These are phyloP conservation scores for Xylaria sp. DNA, from an alignment of 2,329 filamentous ascomycete species.

Conservation along the genomic window DNA sequence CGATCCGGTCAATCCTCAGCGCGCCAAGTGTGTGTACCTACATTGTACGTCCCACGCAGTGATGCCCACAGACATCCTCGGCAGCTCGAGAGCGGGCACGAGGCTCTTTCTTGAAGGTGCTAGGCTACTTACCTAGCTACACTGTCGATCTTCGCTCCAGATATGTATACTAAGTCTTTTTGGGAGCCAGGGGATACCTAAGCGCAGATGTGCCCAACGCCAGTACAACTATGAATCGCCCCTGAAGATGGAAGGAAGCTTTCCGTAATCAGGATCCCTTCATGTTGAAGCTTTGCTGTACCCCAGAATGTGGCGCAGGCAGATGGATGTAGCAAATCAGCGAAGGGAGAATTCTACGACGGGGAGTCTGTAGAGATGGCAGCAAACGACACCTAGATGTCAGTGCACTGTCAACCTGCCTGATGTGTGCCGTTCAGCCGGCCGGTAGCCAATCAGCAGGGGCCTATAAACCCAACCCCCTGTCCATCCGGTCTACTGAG, in stretches of 20 bases:
- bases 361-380: constrained; percentile 10
- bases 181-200: background rate
- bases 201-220: background rate
- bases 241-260: background rate
- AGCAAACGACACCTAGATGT: too few species aligned
- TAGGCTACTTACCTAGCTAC: too few species aligned
- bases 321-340: constrained; percentile 7
- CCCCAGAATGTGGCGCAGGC: constrained; percentile 10
- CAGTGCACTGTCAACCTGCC: background rate
- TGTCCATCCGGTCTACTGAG: background rate
- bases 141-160: background rate
- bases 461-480: constrained; percentile 2
- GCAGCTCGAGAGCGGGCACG: constrained; percentile 6
- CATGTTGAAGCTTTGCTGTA: constrained; percentile 2
- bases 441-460: constrained; percentile 15
- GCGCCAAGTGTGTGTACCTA: constrained; percentile 15
- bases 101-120: constrained; percentile 14
- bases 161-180: background rate
- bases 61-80: background rate
- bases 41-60: constrained; percentile 4
- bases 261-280: too few species aligned
- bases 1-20: constrained; percentile 25
- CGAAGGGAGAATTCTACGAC: constrained; percentile 12
- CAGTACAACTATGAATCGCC: background rate
- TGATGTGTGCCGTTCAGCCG: background rate